A percentile compares a stretch with the other conserved stretches of the same genome.
These are phyloP conservation scores for Cunninghamia lanceolata DNA, from an alignment of 75 land plant species.

Conservation along the genomic window DNA sequence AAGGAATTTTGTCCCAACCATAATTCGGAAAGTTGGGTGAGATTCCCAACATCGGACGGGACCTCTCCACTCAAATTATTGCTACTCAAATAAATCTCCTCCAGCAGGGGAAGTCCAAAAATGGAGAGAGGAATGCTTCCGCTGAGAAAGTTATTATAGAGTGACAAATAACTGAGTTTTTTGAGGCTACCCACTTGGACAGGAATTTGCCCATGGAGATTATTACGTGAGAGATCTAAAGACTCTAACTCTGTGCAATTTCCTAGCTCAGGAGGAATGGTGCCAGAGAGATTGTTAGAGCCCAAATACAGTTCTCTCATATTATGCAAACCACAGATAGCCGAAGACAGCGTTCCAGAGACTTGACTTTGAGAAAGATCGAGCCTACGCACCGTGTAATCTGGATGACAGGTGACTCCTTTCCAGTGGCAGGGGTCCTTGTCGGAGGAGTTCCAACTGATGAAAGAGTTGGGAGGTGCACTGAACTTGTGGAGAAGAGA, in stretches of 20 bases:
- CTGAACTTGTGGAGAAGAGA: neutral
- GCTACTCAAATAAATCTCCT: neutral
- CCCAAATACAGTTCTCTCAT: slow-evolving; percentile 22
- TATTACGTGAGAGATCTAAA: slow-evolving; percentile 33
- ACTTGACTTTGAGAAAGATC: slow-evolving; percentile 15
- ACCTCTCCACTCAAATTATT: slow-evolving; percentile 27
- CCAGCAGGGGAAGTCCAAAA: slow-evolving; percentile 15
- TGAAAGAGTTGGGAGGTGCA: neutral
- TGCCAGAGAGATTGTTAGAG: slow-evolving; percentile 20
- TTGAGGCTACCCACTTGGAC: slow-evolving; percentile 19
- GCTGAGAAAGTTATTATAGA: slow-evolving; percentile 20
- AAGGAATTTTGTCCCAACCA: slow-evolving; percentile 28
- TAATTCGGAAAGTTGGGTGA: neutral
- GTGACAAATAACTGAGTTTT: slow-evolving; percentile 9
- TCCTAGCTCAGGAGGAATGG: slow-evolving; percentile 21
- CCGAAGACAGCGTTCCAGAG: slow-evolving; percentile 20
- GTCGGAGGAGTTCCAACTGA: slow-evolving; percentile 7
- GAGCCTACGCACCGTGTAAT: slow-evolving; percentile 10
- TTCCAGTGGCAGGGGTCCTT: slow-evolving; percentile 12
- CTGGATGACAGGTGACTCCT: slow-evolving; percentile 12
- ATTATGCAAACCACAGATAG: slow-evolving; percentile 19
- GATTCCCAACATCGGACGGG: slow-evolving; percentile 14
- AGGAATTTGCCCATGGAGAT: slow-evolving; percentile 30
- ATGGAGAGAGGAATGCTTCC: slow-evolving; percentile 26
- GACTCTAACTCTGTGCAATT: slow-evolving; percentile 11